Evolutionary conservation across 2,329 filamentous ascomycete species (phyloP), one percentile per base, ranked within the genome.

Genomic region (Fusarium euwallaceae): DNA sequence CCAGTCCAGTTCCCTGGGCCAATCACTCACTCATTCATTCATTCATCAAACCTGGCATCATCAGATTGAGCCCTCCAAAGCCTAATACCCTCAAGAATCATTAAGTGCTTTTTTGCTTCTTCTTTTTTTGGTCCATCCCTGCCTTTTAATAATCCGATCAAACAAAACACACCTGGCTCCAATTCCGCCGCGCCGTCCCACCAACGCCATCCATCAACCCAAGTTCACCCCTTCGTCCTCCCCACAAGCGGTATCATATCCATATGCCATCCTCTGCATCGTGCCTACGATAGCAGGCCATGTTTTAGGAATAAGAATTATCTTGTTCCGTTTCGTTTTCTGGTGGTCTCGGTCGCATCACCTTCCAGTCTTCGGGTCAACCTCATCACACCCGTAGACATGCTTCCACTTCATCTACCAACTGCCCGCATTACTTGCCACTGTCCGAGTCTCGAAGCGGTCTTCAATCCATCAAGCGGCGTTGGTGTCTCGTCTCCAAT

Each of bases 151-250:
- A 51, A 70, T 75, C 67, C 67, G 27, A 58, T 74, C 55, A 61
- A 67, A 45, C 27, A 58, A 75, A 73, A 53, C 73, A 73, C 69
- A 71, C 73, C 66, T 75, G 61, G 72, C 61, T 75, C 74, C 61
- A 64, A 72, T 66, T 53, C 53, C 37, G 34, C 55, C 72, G 70
- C 37, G 37, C 55, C 72, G 62, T 73, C 55, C 72, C 72, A 64
- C 61, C 67, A 75, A 75, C 72, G 73, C 73, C 73, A 32, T 73
- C 66, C 69, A 75, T 69, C 72, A 75, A 70, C 72, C 72, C 61
- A 75, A 74, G 36, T 45, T 73, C 48, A 69, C 62, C 66, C 61
- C 58, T 67, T 55, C 45, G 24, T 73, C 72, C 37, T 68, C 48
- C 59, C 65, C 64, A 58, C 60, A 56, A 69, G 34, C 48, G 45